Evolutionary conservation across 768 basidiomycete genomes (phyloP), one percentile per base, ranked within the genome.

Genomic region (Gyrodon lividus): DNA sequence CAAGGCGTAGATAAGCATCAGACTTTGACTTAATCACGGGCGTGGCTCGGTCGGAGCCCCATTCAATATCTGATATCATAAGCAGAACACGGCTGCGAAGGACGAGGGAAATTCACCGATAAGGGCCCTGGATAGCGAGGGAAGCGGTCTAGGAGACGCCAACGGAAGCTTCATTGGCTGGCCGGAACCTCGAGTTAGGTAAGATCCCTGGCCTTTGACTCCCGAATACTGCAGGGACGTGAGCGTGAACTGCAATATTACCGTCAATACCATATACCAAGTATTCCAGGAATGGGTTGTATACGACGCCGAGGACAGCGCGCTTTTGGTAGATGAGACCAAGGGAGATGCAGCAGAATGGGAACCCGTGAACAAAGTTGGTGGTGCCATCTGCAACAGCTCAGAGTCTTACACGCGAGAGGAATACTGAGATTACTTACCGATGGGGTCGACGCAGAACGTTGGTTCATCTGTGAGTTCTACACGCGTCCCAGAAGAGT

Each of bases 361-460:
- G 92, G 65, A 94, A 90, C 31, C 86, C 85, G 58, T 90, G 87
- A 17, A 91, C 76, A 61, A 92, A 91, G 68, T 94, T 95, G 37
- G 92, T 93, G 3, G 91, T 94, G 13, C 91, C 90, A 62, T 92
- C 89, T 90, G 59, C 26, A 14, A 23, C 7, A 24, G 22, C 3
- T 10, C 12, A 20, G 17, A n/a, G 8, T 46, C 28, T 12, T 83
- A 81, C 17, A n/a, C n/a, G 8, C 24, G 26, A 22, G 31, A 12
- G n/a, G n/a, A n/a, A n/a, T n/a, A 31, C 19, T 16, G 19, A 14
- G 30, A 40, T 40, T 22, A 61, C 76, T 48, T 58, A 86, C 89
- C 94, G 51, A 97, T 96, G 30, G 95, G 95, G 67, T 98, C 95
- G 39, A 96, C 90, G 61, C 96, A 97, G 74, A 89, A 99, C 0